phyloP scores from a whole-genome alignment of 768 basidiomycete genomes.

The Leccinum fibrillosum region DNA sequence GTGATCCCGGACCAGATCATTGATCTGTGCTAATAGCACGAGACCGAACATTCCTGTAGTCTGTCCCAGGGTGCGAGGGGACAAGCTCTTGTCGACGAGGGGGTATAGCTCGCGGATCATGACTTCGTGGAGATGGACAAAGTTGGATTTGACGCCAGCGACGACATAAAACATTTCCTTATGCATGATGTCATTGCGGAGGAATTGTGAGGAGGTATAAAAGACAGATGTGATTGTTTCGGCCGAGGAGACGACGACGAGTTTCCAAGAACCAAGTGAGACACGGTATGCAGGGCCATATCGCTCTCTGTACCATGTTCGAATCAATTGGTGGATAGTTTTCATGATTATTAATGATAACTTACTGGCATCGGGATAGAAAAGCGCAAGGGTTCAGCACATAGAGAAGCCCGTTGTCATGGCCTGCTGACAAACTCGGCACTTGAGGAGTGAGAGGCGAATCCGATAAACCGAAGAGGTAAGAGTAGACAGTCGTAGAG shows the following conservation, averaged over 20 bases:
- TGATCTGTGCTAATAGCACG: slow-evolving; percentile 11
- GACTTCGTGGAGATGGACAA: slow-evolving; percentile 9
- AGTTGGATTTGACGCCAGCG: slow-evolving; percentile 8
- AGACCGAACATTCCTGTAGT: slow-evolving; percentile 12
- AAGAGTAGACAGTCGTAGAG: neutral
- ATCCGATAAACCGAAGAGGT: neutral
- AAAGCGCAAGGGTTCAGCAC: slow-evolving; percentile 7
- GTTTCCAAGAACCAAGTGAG: slow-evolving; percentile 14
- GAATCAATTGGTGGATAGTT: neutral
- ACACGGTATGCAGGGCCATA: slow-evolving; percentile 16
- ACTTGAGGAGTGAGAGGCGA: neutral
- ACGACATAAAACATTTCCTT: slow-evolving; percentile 12
- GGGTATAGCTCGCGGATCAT: slow-evolving; percentile 22
- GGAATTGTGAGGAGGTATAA: neutral
- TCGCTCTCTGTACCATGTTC: slow-evolving; percentile 5
- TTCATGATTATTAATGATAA: neutral
- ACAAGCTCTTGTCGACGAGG: slow-evolving; percentile 18
- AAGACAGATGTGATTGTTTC: slow-evolving; percentile 13
- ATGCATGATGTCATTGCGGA: slow-evolving; percentile 13
- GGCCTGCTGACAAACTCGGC: slow-evolving; percentile 11
- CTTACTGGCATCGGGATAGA: slow-evolving; percentile 19
- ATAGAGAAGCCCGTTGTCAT: slow-evolving; percentile 15
- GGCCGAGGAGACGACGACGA: slow-evolving; percentile 16
- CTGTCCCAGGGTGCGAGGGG: slow-evolving; percentile 9
- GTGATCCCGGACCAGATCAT: neutral